Evolutionary conservation across 2,329 filamentous ascomycete species (phyloP).

Genomic region (Harringtonia lauricola): DNA sequence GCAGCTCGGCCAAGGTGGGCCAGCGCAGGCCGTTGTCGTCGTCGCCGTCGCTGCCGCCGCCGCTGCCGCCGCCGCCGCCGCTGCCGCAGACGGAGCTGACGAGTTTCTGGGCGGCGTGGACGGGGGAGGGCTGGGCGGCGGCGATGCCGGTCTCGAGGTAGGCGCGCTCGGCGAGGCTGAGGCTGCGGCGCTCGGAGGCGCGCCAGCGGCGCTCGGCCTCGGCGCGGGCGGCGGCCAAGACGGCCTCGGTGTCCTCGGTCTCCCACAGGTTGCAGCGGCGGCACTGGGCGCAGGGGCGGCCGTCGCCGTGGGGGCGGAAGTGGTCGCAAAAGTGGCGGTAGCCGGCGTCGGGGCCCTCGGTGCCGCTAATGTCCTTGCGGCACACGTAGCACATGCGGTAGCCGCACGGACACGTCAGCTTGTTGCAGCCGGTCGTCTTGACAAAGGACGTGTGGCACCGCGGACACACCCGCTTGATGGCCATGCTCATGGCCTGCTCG

Average conservation of each 20-base stretch:
- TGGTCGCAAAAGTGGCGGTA: conserved; percentile 96
- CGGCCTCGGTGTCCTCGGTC: conserved; percentile 59
- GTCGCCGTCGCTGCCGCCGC: conserved; percentile 1
- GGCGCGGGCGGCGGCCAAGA: conserved; percentile 57
- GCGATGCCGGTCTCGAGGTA: conserved; percentile 45
- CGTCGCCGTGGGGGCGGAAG: conserved; percentile 71
- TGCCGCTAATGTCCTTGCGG: conserved; percentile 56
- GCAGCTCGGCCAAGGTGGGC: conserved; percentile 30
- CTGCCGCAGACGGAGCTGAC: conserved; percentile 3
- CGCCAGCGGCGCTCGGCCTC: conserved; percentile 64
- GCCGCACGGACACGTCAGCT: conserved; percentile 87
- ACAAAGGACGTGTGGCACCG: conserved; percentile 86
- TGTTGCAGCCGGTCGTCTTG: conserved; percentile 91
- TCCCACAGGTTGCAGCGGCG: conserved; percentile 71
- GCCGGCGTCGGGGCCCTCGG: conserved; percentile 44
- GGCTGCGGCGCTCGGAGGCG: conserved; percentile 47
- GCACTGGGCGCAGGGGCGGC: conserved; percentile 64
- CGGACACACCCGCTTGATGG: conserved; percentile 90
- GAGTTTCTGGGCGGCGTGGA: background rate
- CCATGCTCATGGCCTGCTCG: conserved; percentile 86
- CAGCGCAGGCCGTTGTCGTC: conserved; percentile 14
- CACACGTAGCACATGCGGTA: conserved; percentile 99
- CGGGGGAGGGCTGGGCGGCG: conserved; percentile 5
- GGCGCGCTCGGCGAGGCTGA: conserved; percentile 42
- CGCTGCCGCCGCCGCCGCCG: background rate